Conservation (phyloP, 371 early-diverging fungal species). For the Syncephalastrum sp. region DNA sequence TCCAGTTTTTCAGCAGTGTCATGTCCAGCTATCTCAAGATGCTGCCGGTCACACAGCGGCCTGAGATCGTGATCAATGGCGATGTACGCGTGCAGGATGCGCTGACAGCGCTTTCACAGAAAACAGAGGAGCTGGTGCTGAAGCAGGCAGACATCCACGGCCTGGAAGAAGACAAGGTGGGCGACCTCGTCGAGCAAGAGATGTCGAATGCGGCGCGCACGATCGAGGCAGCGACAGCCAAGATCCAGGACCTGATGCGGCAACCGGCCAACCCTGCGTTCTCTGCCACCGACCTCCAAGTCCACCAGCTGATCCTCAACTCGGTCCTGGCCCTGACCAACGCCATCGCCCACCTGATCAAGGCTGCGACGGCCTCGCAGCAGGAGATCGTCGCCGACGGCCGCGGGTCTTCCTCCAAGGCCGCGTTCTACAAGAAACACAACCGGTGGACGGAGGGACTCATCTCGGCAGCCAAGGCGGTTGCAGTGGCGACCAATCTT, state of each 20-base stretch:
- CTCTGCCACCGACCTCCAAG: conserved; percentile 75
- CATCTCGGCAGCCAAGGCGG: conserved; percentile 94
- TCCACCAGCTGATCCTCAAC: conserved; percentile 87
- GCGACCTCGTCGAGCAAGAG: conserved; percentile 88
- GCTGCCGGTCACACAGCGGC: conserved; percentile 67
- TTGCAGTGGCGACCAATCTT: conserved; percentile 86
- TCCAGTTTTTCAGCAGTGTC: conserved; percentile 80
- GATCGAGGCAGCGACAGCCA: conserved; percentile 87
- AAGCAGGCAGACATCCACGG: conserved; percentile 68
- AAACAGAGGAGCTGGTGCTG: conserved; percentile 69
- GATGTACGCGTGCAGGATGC: conserved; percentile 75
- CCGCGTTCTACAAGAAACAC: conserved; percentile 97
- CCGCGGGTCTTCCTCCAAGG: conserved; percentile 76
- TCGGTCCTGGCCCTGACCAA: conserved; percentile 89
- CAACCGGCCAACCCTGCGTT: conserved; percentile 72
- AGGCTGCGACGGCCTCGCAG: conserved; percentile 90
- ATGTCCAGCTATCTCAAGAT: conserved; percentile 74
- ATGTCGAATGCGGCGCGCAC: conserved; percentile 90
- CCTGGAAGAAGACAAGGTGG: conserved; percentile 74
- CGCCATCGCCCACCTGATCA: conserved; percentile 91
- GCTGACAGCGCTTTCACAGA: conserved; percentile 65
- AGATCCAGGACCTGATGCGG: conserved; percentile 75
- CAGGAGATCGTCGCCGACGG: conserved; percentile 96
- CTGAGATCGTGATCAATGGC: conserved; percentile 70
- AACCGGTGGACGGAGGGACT: conserved; percentile 99